These are phyloP conservation scores for Sporisorium scitamineum DNA, from an alignment of 1,284 basidiomycete genomes.

Conservation along the genomic window DNA sequence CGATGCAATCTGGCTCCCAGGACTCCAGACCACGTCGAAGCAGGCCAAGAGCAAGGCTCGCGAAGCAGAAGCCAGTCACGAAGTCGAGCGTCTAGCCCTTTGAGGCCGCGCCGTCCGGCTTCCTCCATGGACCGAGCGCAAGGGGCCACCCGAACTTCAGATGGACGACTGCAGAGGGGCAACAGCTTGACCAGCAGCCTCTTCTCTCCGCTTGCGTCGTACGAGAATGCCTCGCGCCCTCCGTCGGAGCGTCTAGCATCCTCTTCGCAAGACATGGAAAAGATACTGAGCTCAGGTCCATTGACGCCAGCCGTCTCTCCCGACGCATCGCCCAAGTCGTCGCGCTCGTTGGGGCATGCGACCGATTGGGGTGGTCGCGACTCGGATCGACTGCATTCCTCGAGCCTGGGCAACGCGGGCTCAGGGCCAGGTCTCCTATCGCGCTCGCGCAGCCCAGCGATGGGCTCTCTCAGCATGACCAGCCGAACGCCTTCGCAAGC, in stretches of 20 bases:
- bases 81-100: conserved; percentile 30
- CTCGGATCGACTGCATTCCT: conserved; percentile 32
- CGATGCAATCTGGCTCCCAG: conserved; percentile 51
- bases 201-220: conserved; percentile 23
- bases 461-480: conserved; percentile 33
- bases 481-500: conserved; percentile 39
- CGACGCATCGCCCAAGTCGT: conserved; percentile 32
- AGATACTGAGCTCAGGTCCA: conserved; percentile 29
- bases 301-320: conserved; percentile 35
- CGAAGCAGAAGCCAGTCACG: conserved; percentile 25
- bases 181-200: conserved; percentile 7
- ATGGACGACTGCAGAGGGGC: conserved; percentile 8
- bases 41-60: conserved; percentile 2
- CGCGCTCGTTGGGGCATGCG: conserved; percentile 28
- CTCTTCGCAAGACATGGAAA: conserved; percentile 17
- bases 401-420: conserved; percentile 20
- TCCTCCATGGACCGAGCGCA: conserved; percentile 23
- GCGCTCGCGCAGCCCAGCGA: conserved; percentile 39
- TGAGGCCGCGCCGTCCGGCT: conserved; percentile 13
- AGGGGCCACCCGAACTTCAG: background rate
- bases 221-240: conserved; percentile 25
- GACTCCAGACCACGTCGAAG: conserved; percentile 3
- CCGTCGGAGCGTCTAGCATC: conserved; percentile 4
- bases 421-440: conserved; percentile 17
- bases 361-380: conserved; percentile 38